Evolutionary conservation across 805 yeast species (phyloP), one percentile per base, ranked within the genome.

Genomic region (Ogataea angusta): DNA sequence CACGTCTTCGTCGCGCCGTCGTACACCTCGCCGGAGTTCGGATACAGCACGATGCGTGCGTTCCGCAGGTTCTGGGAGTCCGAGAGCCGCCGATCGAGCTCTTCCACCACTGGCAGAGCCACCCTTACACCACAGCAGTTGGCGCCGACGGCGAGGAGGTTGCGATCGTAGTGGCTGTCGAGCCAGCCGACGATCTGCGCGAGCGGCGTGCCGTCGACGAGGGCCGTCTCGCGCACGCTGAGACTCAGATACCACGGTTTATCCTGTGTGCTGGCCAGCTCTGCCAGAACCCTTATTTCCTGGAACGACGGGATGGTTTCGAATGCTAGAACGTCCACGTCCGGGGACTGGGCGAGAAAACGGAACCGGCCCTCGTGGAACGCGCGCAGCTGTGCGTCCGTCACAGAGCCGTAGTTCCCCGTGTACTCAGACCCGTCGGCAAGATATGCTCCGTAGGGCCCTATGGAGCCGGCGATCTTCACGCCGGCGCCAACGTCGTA

Each of bases 371-470:
- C 73, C 4, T 48, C 36, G 56, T 84, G 87, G 63, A 81, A 83
- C 14, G 63, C 60, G 6, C 53, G 56, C 39, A 85, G 52, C 32
- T 66, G 66, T 12, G 62, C 63, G 8, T 58, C 56, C 2, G 63
- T 54, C 6, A 59, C 64, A 18, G 58, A 66, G 9, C 68, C 70
- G 56, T 84, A 85, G 36, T 78, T 69, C 2, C 95, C 95, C 3
- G 81, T 76, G 51, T 81, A 86, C 53, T 86, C 95, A 0, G 82
- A 70, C 0, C 89, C 88, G 47, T 77, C 70, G 21, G 82, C 77
- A 26, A 82, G 54, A 48, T 63, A 78, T 0, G 90, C 85, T 1
- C 90, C 95, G 56, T 76, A 86, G 0, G 95, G 87, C 0, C 95
- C 95, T 26, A 85, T 61, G 6, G 85, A 76, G 0, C 85, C 95